Conservation (phyloP, 805 yeast species). For the Monosporozyma aquatica region DNA sequence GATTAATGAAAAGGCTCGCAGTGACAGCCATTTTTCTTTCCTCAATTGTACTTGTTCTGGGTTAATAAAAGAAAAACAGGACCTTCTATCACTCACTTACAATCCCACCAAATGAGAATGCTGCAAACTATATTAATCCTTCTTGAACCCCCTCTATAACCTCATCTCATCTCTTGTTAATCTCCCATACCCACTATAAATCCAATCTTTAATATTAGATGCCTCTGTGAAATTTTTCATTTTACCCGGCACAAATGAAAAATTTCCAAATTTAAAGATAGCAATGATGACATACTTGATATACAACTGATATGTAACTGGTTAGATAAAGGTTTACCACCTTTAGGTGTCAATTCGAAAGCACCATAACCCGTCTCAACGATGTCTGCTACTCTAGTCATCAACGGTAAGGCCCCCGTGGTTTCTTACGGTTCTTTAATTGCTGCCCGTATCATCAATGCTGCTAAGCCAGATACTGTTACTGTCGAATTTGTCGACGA, state of each 20-base stretch:
- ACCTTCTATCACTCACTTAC: too few relatives aligned
- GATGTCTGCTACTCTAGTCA: constrained; percentile 40
- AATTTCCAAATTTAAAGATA: background rate
- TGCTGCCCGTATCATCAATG: constrained; percentile 68
- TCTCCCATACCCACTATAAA: too few relatives aligned
- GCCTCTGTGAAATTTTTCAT: background rate
- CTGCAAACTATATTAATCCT: too few relatives aligned
- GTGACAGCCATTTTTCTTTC: constrained; percentile 24
- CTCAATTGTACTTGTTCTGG: too few relatives aligned
- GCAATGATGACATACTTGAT: background rate
- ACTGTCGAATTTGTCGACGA: constrained; percentile 64
- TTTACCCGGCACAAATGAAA: background rate
- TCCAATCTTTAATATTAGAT: too few relatives aligned
- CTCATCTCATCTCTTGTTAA: background rate
- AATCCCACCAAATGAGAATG: too few relatives aligned
- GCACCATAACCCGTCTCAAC: background rate
- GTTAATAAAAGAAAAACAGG: too few relatives aligned
- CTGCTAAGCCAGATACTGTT: constrained; percentile 41
- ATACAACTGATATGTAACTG: too few relatives aligned
- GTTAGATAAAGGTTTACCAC: too few relatives aligned
- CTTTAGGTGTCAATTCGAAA: background rate
- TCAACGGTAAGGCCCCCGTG: constrained; percentile 81
- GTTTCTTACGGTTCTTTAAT: constrained; percentile 72
- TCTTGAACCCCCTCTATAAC: too few relatives aligned
- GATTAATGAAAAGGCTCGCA: constrained; percentile 27